Percentiles rank a stretch among this genome's conserved stretches.
Conservation (phyloP, 176 grass and related monocot genomes). For the Bromus sterilis region DNA sequence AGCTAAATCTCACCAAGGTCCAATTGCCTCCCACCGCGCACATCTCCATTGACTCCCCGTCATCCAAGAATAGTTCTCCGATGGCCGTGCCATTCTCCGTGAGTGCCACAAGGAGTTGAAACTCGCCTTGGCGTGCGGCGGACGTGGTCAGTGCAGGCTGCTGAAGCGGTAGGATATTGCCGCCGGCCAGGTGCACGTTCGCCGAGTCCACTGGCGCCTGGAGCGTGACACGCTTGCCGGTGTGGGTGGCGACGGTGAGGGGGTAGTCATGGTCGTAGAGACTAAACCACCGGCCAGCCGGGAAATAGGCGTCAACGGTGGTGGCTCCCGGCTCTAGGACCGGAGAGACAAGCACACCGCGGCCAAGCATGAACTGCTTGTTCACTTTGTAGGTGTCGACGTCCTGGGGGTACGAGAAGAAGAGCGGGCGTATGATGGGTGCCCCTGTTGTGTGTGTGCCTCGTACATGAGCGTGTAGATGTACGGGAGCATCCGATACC, state of each 20-base stretch:
- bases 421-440: too few species aligned
- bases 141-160: conserved; percentile 33
- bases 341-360: conserved; percentile 60
- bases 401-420: conserved; percentile 78
- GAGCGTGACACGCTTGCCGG: conserved; percentile 33
- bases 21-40: conserved; percentile 20
- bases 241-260: not conserved
- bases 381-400: conserved; percentile 37
- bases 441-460: conserved; percentile 55
- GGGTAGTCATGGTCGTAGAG: conserved; percentile 53
- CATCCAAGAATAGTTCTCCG: conserved; percentile 65
- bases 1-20: conserved; percentile 44
- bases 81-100: too few species aligned
- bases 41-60: conserved; percentile 71
- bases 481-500: conserved; percentile 63
- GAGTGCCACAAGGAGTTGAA: conserved; percentile 56
- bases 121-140: conserved; percentile 21
- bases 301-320: conserved; percentile 59
- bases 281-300: conserved; percentile 60
- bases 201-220: conserved; percentile 42
- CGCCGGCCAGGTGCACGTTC: conserved; percentile 65
- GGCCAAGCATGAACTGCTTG: conserved; percentile 58
- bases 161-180: conserved; percentile 51
- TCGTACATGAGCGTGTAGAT: conserved; percentile 81
- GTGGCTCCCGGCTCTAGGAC: conserved; percentile 30